Evolutionary conservation across 257 asterid species (phyloP).

Genomic region (Gentiana straminea): DNA sequence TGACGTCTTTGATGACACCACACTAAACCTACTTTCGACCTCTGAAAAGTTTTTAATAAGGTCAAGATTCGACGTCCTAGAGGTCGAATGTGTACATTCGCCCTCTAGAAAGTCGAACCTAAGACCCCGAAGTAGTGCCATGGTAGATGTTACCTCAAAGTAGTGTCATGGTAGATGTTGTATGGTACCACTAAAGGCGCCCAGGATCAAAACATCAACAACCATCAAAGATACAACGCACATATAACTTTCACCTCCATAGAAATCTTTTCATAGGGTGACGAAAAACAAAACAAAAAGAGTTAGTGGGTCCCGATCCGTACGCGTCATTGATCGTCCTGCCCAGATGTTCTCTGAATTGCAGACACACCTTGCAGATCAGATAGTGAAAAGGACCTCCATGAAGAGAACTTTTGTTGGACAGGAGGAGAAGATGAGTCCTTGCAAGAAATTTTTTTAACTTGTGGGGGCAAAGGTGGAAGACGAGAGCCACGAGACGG

Average conservation of each 20-base stretch:
- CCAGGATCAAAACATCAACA: too few species aligned
- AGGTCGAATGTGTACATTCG: too few species aligned
- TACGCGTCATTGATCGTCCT: conserved; percentile 19
- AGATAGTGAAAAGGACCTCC: conserved; percentile 65
- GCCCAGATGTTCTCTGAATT: conserved; percentile 23
- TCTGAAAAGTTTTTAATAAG: too few species aligned
- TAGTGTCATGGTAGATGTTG: too few species aligned
- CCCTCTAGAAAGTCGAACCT: too few species aligned
- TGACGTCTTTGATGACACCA: too few species aligned
- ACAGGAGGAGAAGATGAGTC: conserved; percentile 38
- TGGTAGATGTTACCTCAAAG: too few species aligned
- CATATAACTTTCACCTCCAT: conserved; percentile 48
- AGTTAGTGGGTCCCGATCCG: conserved; percentile 12
- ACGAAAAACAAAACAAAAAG: conserved; percentile 15
- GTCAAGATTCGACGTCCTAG: too few species aligned
- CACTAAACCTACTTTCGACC: too few species aligned
- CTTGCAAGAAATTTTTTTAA: conserved; percentile 21
- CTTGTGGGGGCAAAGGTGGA: conserved; percentile 74
- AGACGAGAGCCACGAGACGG: conserved; percentile 36
- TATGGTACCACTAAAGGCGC: too few species aligned
- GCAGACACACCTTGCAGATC: conserved; percentile 72
- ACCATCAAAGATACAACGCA: conserved; percentile 1
- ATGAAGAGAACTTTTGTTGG: conserved; percentile 36
- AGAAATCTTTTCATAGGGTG: conserved; percentile 52
- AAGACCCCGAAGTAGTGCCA: too few species aligned